phyloP scores from a whole-genome alignment of 2,329 filamentous ascomycete genomes.

The Penicillium sp. region DNA sequence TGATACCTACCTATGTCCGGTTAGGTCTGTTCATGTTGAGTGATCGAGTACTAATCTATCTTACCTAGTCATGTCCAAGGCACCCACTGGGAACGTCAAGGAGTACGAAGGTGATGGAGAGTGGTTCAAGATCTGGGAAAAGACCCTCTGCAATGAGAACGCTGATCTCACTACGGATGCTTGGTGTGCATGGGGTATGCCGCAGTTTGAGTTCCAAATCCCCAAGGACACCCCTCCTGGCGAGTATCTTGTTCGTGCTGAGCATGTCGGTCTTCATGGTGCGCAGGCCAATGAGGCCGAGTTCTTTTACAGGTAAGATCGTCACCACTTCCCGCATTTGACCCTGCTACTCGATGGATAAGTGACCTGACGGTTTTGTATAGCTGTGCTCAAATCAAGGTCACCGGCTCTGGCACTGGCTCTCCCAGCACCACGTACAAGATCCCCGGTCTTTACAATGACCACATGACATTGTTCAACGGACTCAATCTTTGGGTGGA shows the following conservation, averaged over 20 bases:
- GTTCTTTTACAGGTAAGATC: constrained; percentile 50
- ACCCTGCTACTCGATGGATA: neutral
- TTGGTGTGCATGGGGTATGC: constrained; percentile 21
- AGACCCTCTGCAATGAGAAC: constrained; percentile 20
- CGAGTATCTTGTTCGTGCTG: constrained; percentile 55
- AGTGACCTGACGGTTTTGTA: neutral
- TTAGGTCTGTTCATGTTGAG: neutral
- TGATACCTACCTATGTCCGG: neutral
- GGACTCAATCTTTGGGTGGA: constrained; percentile 24
- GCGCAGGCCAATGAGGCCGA: constrained; percentile 49
- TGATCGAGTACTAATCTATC: neutral
- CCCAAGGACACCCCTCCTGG: constrained; percentile 49
- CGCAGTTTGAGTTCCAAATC: constrained; percentile 41
- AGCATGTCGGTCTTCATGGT: constrained; percentile 55
- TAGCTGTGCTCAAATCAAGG: constrained; percentile 46
- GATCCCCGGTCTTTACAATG: constrained; percentile 27
- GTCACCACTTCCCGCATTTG: neutral
- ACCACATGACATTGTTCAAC: constrained; percentile 25
- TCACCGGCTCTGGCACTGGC: constrained; percentile 48
- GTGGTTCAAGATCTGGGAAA: constrained; percentile 32
- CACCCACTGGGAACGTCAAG: constrained; percentile 22
- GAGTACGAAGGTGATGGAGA: constrained; percentile 29
- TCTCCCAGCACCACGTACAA: constrained; percentile 15
- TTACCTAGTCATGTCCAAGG: constrained; percentile 23
- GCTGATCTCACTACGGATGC: constrained; percentile 20